Evolutionary conservation across 768 basidiomycete genomes (phyloP), one percentile per base, ranked within the genome.

Genomic region (Mrakia blollopis): DNA sequence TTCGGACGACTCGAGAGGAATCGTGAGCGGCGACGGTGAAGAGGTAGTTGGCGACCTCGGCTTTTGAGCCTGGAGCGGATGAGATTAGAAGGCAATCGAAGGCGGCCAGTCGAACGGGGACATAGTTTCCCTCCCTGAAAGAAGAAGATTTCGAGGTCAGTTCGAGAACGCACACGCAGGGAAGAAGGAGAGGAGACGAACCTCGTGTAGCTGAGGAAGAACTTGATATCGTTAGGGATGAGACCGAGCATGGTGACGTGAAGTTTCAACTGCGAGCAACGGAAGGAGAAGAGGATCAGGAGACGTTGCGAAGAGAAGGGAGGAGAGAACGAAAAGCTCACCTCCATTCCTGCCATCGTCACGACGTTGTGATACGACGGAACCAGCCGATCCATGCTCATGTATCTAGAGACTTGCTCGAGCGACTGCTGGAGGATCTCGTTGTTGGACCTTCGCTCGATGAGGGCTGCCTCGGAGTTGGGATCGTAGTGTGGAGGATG

Each of bases 301-400:
- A 10, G 35, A 57, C 57, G 39, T 68, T 9, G 16, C 47, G 13
- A 35, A 65, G 30, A 74, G 61, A 44, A 10, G 25, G 35, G 11
- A 44, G n/a, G 25, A 7, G 18, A 4, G 57, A 52, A n/a, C 25
- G n/a, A n/a, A 25, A 52, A 9, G 84, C 88, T 77, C 78, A 96
- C 94, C 88, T 98, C 93, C 74, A 99, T 85, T 11, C 90, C 91
- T 35, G 97, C 93, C 69, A 92, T 88, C 0, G 97, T 95, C 37
- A 98, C 91, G 47, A 93, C 89, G 81, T 99, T 99, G 80, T 96
- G 94, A 68, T 90, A 89, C 1, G 95, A 96, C 13, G 97, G 94
- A 75, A 98, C 94, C 23, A 98, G 86, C 74, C 94, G 87, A 83
- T 99, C 97, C 90, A 97, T 93, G 81, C 90, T 92, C 75, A 93